phyloP scores from a whole-genome alignment of 2,329 filamentous ascomycete genomes.

The Penicillium thymicola region DNA sequence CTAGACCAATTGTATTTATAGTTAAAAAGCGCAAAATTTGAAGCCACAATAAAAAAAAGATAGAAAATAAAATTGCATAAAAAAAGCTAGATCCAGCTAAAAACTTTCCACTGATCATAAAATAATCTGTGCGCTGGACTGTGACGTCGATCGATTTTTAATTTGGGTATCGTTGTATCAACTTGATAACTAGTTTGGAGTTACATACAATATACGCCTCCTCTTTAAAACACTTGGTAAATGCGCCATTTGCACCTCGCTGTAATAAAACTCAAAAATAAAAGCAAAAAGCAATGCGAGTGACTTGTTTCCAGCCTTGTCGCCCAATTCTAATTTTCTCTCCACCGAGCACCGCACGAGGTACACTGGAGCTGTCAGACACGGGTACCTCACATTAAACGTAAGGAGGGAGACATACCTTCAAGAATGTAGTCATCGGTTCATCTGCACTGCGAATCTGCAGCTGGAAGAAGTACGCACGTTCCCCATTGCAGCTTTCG shows the following conservation, averaged over 20 bases:
- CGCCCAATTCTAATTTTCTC: conserved; percentile 43
- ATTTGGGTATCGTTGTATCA: conserved; percentile 7
- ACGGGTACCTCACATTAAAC: conserved; percentile 15
- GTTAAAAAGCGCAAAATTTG: not conserved
- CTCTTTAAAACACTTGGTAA: not conserved
- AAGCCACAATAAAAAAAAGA: not conserved
- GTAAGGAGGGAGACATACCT: conserved; percentile 51
- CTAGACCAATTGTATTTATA: not conserved
- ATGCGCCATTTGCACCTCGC: conserved; percentile 10
- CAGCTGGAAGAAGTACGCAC: conserved; percentile 93
- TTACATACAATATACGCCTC: not conserved
- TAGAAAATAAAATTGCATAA: not conserved
- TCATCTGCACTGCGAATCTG: conserved; percentile 98
- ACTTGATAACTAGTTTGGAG: not conserved
- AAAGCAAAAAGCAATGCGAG: conserved; percentile 3
- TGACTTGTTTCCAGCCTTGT: not conserved
- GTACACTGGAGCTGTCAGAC: conserved; percentile 41
- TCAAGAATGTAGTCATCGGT: conserved; percentile 96
- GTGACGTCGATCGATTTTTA: conserved; percentile 11
- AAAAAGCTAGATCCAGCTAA: not conserved
- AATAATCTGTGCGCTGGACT: not conserved
- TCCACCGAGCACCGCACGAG: conserved; percentile 46
- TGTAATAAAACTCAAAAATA: conserved; percentile 2
- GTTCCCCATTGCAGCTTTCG: conserved; percentile 72
- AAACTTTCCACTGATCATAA: conserved; percentile 1